A percentile compares a stretch with the other conserved stretches of the same genome.
These are phyloP conservation scores for Thinopyrum obtusiflorum DNA, from an alignment of 202 grass and related monocot genomes.

Conservation along the genomic window DNA sequence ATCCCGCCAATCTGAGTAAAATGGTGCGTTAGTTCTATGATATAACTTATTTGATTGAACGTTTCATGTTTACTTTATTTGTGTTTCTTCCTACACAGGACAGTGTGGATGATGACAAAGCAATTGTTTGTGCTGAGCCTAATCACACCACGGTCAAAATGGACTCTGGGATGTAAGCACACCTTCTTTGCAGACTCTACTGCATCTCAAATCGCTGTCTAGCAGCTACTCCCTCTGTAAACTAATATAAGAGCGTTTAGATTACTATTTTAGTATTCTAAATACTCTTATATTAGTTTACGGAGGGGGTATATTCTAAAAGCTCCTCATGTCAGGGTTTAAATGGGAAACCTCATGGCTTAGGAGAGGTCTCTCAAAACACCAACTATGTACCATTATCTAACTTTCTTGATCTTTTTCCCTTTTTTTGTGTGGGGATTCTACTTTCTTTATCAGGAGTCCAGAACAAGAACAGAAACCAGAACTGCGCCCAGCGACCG, in stretches of 20 bases:
- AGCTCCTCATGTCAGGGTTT: not conserved
- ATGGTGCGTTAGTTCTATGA: constrained; percentile 28
- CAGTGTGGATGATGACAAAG: constrained; percentile 23
- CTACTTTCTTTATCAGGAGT: constrained; percentile 32
- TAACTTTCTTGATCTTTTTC: not conserved
- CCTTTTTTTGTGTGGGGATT: too few species aligned
- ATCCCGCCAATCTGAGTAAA: constrained; percentile 40
- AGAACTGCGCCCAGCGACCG: not conserved
- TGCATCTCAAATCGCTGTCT: not conserved
- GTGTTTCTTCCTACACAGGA: constrained; percentile 19
- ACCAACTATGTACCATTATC: not conserved
- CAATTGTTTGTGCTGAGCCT: constrained; percentile 21
- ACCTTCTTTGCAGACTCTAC: not conserved
- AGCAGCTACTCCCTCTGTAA: too few species aligned
- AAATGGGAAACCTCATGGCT: not conserved
- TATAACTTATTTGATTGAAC: not conserved
- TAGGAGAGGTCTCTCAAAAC: not conserved
- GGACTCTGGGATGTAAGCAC: constrained; percentile 36
- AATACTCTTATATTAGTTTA: too few species aligned
- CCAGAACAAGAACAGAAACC: constrained; percentile 32
- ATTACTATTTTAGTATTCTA: too few species aligned
- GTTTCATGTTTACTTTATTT: not conserved
- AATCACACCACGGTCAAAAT: constrained; percentile 8
- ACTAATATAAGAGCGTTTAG: too few species aligned
- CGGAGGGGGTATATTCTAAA: not conserved